Percentiles rank a stretch among this genome's conserved stretches.
These are phyloP conservation scores for Bolboschoenus planiculmis DNA, from an alignment of 176 grass and related monocot genomes.

Conservation along the genomic window DNA sequence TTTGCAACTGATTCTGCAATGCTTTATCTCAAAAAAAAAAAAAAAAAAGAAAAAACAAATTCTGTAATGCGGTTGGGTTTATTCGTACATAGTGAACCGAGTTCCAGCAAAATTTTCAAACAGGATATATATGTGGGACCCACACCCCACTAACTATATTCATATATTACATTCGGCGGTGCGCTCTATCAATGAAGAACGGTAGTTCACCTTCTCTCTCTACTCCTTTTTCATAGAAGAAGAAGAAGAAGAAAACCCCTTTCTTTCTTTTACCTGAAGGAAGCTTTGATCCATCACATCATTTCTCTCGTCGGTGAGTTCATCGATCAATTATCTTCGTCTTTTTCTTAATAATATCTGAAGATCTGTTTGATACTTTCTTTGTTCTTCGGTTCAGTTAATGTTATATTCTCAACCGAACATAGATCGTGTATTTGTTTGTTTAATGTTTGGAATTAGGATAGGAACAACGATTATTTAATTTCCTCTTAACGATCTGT, in stretches of 20 bases:
- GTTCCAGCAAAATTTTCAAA: neutral
- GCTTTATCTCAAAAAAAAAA: no score
- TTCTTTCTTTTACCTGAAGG: neutral
- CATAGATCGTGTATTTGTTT: neutral
- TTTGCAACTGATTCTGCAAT: no score
- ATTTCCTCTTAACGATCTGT: neutral
- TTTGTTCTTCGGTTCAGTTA: neutral
- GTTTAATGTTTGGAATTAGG: neutral
- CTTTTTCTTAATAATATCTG: neutral
- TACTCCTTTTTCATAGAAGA: neutral
- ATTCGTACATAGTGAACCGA: neutral
- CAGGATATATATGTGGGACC: neutral
- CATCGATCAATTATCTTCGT: neutral
- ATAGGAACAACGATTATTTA: neutral
- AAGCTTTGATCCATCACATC: neutral
- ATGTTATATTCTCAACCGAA: neutral
- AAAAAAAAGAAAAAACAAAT: neutral
- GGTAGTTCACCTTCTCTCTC: constrained; percentile 20
- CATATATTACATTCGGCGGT: neutral
- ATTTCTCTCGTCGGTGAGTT: neutral
- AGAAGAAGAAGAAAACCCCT: neutral
- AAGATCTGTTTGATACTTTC: neutral
- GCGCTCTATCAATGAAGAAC: neutral
- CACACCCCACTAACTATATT: neutral
- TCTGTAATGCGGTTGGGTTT: neutral